Percentiles rank a stretch among this genome's conserved stretches.
These are phyloP conservation scores for Medicago lupulina DNA, from an alignment of 306 rosid genomes.

Conservation along the genomic window DNA sequence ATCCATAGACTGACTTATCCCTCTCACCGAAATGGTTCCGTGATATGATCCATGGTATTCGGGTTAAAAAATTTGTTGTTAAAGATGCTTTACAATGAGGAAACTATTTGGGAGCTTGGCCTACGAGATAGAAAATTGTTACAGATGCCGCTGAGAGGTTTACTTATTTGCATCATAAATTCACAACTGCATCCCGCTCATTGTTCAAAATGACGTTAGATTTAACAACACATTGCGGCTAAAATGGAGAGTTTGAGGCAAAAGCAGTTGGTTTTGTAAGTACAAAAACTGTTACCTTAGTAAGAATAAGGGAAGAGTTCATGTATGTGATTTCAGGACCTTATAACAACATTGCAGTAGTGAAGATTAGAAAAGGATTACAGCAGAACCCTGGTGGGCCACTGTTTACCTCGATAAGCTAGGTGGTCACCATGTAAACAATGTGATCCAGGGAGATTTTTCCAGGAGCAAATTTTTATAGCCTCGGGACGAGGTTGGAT, in stretches of 20 bases:
- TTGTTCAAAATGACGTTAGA: too few relatives aligned
- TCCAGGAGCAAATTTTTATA: too few relatives aligned
- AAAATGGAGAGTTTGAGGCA: too few relatives aligned
- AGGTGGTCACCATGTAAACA: neutral
- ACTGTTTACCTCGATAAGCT: neutral
- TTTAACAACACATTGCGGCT: too few relatives aligned
- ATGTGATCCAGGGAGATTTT: too few relatives aligned
- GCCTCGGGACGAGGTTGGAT: neutral
- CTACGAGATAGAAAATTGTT: neutral
- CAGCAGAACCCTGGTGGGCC: neutral
- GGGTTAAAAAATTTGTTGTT: too few relatives aligned
- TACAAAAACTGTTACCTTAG: constrained; percentile 53
- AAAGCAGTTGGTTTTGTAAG: constrained; percentile 54
- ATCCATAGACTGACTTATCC: too few relatives aligned
- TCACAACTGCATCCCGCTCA: too few relatives aligned
- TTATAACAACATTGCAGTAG: constrained; percentile 80
- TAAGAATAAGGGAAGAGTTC: constrained; percentile 47
- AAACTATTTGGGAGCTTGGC: too few relatives aligned
- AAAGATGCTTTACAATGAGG: too few relatives aligned
- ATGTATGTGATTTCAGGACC: constrained; percentile 76
- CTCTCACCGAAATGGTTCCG: too few relatives aligned
- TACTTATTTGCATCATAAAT: neutral
- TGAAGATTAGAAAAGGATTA: neutral
- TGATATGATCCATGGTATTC: too few relatives aligned
- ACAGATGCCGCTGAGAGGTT: neutral